Evolutionary conservation across 345 rosid species (phyloP).

Genomic region (Eucalyptus sp.): DNA sequence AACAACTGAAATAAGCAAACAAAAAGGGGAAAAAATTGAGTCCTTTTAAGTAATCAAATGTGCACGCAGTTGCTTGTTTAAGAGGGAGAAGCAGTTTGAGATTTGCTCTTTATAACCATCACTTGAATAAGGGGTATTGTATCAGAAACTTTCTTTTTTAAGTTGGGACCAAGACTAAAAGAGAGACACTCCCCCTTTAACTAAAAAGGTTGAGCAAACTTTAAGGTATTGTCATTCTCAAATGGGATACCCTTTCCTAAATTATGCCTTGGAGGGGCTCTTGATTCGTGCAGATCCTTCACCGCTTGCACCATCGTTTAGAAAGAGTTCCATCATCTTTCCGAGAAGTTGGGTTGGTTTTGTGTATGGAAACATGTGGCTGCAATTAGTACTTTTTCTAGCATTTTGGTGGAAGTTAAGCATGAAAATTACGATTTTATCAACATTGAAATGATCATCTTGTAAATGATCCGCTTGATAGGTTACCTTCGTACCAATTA

Average conservation of each 20-base stretch:
- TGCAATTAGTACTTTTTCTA: background rate
- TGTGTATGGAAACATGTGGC: background rate
- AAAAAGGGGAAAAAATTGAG: background rate
- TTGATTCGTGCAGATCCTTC: background rate
- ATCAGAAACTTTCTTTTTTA: background rate
- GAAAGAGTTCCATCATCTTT: background rate
- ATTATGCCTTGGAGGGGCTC: background rate
- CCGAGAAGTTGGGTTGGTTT: background rate
- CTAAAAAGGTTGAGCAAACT: background rate
- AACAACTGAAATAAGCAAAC: background rate
- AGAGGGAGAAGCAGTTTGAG: slow-evolving; percentile 4
- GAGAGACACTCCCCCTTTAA: background rate
- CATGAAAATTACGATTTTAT: background rate
- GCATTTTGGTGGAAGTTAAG: background rate
- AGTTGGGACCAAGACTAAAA: background rate
- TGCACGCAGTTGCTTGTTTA: background rate
- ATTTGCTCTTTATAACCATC: slow-evolving; percentile 23
- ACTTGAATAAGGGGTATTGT: background rate
- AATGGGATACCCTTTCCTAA: background rate
- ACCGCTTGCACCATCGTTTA: background rate
- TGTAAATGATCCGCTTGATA: background rate
- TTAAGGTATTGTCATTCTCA: background rate
- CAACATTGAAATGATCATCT: background rate
- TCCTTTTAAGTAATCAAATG: background rate
- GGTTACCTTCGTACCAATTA: background rate